Percentiles rank a stretch among this genome's conserved stretches.
Evolutionary conservation across 192 early-diverging fungal species (phyloP).

Genomic region (Coemansia aciculifera): DNA sequence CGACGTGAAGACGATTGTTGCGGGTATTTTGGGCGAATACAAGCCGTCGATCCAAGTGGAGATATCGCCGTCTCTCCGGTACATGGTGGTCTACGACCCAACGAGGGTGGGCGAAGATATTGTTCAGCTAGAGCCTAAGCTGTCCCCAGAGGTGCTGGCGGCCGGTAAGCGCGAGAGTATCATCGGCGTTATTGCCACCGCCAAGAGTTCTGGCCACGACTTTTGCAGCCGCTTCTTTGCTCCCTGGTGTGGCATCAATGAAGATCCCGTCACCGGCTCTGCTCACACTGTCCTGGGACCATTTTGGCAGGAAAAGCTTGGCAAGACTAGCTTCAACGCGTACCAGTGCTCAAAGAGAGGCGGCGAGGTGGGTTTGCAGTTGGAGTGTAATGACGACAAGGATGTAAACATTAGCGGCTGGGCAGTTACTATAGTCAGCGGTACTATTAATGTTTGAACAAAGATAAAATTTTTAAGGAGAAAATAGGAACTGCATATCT

Average conservation of each 20-base stretch:
- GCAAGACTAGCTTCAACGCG: slow-evolving; percentile 10
- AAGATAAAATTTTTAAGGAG: slow-evolving; percentile 56
- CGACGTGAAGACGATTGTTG: slow-evolving; percentile 16
- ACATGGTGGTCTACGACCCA: slow-evolving; percentile 25
- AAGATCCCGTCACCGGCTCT: slow-evolving; percentile 52
- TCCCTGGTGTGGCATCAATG: slow-evolving; percentile 39
- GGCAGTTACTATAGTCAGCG: slow-evolving; percentile 22
- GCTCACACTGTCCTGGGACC: slow-evolving; percentile 40
- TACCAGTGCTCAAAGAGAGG: slow-evolving; percentile 29
- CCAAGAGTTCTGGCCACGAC: slow-evolving; percentile 11
- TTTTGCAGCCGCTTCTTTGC: slow-evolving; percentile 42
- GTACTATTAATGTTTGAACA: slow-evolving; percentile 11
- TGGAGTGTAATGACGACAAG: neutral
- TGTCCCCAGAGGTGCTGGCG: slow-evolving; percentile 7
- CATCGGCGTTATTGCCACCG: slow-evolving; percentile 9
- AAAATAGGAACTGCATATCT: slow-evolving; percentile 84
- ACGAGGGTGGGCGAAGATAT: neutral
- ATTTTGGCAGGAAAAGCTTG: slow-evolving; percentile 24
- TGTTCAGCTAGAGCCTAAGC: neutral
- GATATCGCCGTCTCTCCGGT: slow-evolving; percentile 23
- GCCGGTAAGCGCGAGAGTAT: slow-evolving; percentile 13
- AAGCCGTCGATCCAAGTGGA: slow-evolving; percentile 1
- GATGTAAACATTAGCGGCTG: slow-evolving; percentile 20
- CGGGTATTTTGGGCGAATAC: slow-evolving; percentile 9
- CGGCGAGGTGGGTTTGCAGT: slow-evolving; percentile 14